Conservation (phyloP, 2,329 filamentous ascomycete species). For the Calonectria pseudoreteaudii region DNA sequence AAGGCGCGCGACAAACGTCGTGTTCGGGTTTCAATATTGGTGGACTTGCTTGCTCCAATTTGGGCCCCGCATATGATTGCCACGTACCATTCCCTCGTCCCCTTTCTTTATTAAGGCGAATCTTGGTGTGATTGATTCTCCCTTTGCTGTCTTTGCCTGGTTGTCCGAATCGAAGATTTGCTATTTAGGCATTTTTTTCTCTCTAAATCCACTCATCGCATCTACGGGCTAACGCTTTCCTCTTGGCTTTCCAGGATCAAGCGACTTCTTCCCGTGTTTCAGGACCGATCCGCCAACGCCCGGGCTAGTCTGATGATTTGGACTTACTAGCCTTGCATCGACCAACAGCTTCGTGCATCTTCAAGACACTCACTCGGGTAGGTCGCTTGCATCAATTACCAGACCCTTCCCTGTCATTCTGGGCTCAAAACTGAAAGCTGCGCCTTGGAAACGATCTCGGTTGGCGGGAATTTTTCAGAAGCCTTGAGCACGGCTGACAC, state of each 20-base stretch:
- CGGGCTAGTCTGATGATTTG: conserved; percentile 25
- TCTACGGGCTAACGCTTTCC: conserved; percentile 29
- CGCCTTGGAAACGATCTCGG: conserved; percentile 32
- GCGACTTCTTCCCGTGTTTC: conserved; percentile 28
- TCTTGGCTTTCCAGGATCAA: conserved; percentile 27
- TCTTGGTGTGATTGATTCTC: conserved; percentile 21
- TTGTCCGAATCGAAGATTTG: conserved; percentile 28
- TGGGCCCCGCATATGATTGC: conserved; percentile 35
- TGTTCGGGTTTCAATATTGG: conserved; percentile 28
- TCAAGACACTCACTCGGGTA: conserved; percentile 31
- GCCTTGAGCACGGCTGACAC: conserved; percentile 31
- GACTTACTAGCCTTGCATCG: conserved; percentile 26
- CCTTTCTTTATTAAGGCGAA: conserved; percentile 13
- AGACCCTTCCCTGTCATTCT: conserved; percentile 32
- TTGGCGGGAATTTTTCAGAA: conserved; percentile 36
- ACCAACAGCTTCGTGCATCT: conserved; percentile 30
- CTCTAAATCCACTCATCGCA: conserved; percentile 19
- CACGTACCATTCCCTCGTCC: conserved; percentile 35
- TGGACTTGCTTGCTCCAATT: conserved; percentile 31
- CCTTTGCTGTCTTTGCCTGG: conserved; percentile 18
- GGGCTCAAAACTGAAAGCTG: conserved; percentile 30
- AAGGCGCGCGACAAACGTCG: conserved; percentile 24
- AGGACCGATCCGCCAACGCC: conserved; percentile 27
- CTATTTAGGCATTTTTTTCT: conserved; percentile 19
- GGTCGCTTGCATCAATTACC: conserved; percentile 28